Conservation (phyloP, 2,329 filamentous ascomycete genomes). For the Whalleya microplaca region DNA sequence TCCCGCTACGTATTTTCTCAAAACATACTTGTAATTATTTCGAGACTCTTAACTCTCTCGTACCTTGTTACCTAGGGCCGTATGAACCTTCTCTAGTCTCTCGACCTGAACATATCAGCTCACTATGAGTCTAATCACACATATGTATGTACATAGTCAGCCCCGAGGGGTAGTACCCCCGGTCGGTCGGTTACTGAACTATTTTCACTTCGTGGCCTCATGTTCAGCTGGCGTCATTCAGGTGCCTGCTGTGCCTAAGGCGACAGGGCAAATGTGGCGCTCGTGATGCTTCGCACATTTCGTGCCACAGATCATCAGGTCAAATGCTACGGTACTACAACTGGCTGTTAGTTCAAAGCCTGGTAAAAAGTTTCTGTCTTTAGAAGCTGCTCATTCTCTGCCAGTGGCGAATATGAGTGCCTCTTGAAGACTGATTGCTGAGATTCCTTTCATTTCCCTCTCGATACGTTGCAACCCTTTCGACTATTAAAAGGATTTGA, state of each 20-base stretch:
- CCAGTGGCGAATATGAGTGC: constrained; percentile 3
- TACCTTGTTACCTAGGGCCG: too few relatives aligned
- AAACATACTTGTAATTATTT: too few relatives aligned
- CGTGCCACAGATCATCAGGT: constrained; percentile 8
- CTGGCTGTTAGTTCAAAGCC: constrained; percentile 6
- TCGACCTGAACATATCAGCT: background rate
- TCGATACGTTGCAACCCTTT: constrained; percentile 16
- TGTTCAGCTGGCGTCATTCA: constrained; percentile 14
- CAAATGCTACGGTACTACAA: constrained; percentile 18
- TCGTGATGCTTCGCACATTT: background rate
- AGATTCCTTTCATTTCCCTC: constrained; percentile 8
- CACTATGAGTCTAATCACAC: background rate
- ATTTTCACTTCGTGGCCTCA: constrained; percentile 9
- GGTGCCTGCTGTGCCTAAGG: constrained; percentile 5
- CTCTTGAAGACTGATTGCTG: constrained; percentile 5
- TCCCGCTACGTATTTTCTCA: background rate
- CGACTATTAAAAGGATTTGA: constrained; percentile 16
- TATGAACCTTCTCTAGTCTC: background rate
- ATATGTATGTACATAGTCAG: too few relatives aligned
- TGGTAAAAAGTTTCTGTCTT: constrained; percentile 3
- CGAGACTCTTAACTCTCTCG: too few relatives aligned
- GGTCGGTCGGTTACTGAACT: background rate
- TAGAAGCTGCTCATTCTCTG: constrained; percentile 4
- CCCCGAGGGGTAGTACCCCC: background rate
- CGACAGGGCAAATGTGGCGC: constrained; percentile 10